Percentiles rank a stretch among this genome's conserved stretches.
Evolutionary conservation across 78 protist genomes (phyloP).

Genomic region (Speleostelium caveatum): DNA sequence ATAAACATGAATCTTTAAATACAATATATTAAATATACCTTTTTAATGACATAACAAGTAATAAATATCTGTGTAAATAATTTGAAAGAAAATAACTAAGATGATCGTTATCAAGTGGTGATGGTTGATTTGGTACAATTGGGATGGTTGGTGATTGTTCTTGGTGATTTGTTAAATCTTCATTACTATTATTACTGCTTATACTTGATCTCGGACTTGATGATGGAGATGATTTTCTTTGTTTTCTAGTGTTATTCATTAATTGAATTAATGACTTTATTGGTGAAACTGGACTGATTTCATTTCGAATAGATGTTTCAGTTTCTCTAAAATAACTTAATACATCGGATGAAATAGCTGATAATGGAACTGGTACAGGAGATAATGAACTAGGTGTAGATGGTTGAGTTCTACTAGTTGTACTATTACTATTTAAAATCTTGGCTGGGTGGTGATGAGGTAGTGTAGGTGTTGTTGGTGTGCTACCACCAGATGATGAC

Average conservation of each 20-base stretch:
- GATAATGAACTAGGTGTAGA: not conserved
- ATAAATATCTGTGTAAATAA: not conserved
- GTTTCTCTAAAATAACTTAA: constrained; percentile 15
- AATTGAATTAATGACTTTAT: not conserved
- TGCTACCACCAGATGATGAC: not conserved
- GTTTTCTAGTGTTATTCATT: not conserved
- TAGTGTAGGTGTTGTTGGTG: not conserved
- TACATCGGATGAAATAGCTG: not conserved
- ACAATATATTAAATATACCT: not conserved
- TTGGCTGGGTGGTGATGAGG: not conserved
- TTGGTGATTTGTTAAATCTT: too few species aligned
- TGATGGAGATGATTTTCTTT: not conserved
- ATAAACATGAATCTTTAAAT: not conserved
- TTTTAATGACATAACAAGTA: constrained; percentile 15
- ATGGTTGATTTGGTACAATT: too few species aligned
- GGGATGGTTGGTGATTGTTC: too few species aligned
- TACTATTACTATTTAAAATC: too few species aligned
- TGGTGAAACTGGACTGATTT: not conserved
- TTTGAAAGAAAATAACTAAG: constrained; percentile 39
- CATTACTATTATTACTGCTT: not conserved
- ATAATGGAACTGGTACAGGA: not conserved
- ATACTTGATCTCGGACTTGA: not conserved
- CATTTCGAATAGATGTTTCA: not conserved
- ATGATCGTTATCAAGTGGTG: not conserved
- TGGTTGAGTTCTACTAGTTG: not conserved